Evolutionary conservation across 1,139 yeast species (phyloP).

Genomic region (Geotrichum klebahnii): DNA sequence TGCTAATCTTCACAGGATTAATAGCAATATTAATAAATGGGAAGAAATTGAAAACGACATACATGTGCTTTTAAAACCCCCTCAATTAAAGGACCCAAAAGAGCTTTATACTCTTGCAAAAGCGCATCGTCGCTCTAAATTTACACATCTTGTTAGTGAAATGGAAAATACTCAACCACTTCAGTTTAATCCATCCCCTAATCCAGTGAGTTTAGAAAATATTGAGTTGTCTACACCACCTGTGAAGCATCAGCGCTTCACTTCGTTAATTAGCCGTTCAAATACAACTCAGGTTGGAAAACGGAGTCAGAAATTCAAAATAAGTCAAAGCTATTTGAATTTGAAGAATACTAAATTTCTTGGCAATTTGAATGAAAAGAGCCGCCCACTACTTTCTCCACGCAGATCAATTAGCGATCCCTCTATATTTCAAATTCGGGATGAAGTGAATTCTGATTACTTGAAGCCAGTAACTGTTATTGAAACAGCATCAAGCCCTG

Average conservation of each 20-base stretch:
- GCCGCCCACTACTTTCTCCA: not conserved
- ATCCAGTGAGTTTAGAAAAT: not conserved
- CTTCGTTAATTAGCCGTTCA: not conserved
- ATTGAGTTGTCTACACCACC: not conserved
- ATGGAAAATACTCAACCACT: not conserved
- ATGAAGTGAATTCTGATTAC: slow-evolving; percentile 8
- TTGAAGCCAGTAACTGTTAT: slow-evolving; percentile 10
- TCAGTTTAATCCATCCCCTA: not conserved
- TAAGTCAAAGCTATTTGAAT: too few species aligned
- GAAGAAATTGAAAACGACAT: slow-evolving; percentile 18
- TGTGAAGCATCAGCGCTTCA: not conserved
- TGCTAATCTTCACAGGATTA: slow-evolving; percentile 25
- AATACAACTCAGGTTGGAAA: not conserved
- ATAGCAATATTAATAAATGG: slow-evolving; percentile 24
- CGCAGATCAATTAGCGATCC: not conserved
- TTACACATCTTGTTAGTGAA: not conserved
- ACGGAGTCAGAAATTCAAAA: too few species aligned
- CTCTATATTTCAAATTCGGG: not conserved
- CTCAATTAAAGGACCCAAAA: not conserved
- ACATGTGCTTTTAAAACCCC: slow-evolving; percentile 17
- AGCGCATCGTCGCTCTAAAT: too few species aligned
- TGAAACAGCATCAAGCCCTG: not conserved
- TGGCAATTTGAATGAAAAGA: not conserved
- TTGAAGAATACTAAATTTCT: not conserved
- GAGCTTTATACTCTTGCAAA: not conserved